Conservation (phyloP, 1,284 basidiomycete species). For the Farysia itapuensis region DNA sequence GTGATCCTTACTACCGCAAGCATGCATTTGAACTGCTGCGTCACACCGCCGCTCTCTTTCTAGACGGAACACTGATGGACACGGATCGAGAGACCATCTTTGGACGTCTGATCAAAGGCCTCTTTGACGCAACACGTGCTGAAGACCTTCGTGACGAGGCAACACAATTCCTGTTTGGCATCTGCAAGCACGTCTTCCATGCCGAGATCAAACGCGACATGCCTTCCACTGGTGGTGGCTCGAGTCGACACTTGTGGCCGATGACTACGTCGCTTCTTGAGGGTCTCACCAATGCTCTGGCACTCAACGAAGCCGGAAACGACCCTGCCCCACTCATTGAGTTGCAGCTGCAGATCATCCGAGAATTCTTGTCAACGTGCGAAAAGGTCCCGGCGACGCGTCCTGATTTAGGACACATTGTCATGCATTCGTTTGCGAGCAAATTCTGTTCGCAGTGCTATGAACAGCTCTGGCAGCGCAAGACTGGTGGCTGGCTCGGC, state of each 20-base stretch:
- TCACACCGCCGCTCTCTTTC: slow-evolving; percentile 71
- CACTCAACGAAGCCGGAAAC: slow-evolving; percentile 42
- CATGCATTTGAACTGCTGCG: slow-evolving; percentile 81
- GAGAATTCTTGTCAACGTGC: slow-evolving; percentile 39
- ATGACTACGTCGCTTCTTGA: slow-evolving; percentile 60
- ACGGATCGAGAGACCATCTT: slow-evolving; percentile 77
- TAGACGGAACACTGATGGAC: slow-evolving; percentile 66
- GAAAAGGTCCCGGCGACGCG: slow-evolving; percentile 45
- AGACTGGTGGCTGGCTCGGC: slow-evolving; percentile 59
- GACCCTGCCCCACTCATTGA: slow-evolving; percentile 55
- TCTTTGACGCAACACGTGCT: slow-evolving; percentile 76
- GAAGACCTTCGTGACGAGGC: slow-evolving; percentile 73
- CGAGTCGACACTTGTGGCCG: slow-evolving; percentile 66
- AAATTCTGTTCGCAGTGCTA: slow-evolving; percentile 59
- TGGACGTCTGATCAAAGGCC: slow-evolving; percentile 68
- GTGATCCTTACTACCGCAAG: slow-evolving; percentile 68
- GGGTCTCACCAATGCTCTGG: slow-evolving; percentile 47
- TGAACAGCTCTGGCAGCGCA: slow-evolving; percentile 58
- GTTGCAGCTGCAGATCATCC: slow-evolving; percentile 47
- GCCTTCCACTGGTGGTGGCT: slow-evolving; percentile 61
- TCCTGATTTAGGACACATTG: slow-evolving; percentile 44
- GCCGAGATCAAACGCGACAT: slow-evolving; percentile 61
- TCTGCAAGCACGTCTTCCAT: slow-evolving; percentile 71
- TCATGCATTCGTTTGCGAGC: slow-evolving; percentile 55
- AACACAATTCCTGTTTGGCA: slow-evolving; percentile 69